Percentiles rank a stretch among this genome's conserved stretches.
phyloP scores from a whole-genome alignment of 179 eudicot species.

The Gypsophila paniculata region DNA sequence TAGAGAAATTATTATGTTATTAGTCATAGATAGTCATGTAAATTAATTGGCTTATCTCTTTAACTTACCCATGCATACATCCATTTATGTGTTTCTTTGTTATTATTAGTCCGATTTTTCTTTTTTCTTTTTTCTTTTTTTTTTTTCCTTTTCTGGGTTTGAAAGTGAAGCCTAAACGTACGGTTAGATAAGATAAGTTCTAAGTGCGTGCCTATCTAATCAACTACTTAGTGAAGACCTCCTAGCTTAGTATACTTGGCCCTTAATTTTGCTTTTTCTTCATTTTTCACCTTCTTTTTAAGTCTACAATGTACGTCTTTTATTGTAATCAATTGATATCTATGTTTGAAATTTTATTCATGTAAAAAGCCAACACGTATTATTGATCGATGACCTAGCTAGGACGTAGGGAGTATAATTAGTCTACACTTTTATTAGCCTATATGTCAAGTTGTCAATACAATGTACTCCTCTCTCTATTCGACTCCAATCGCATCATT shows the following conservation, averaged over 20 bases:
- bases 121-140: no score
- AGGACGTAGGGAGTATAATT: no score
- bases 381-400: no score
- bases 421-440: no score
- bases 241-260: background rate
- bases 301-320: no score
- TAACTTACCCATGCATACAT: background rate
- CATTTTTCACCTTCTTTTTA: no score
- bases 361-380: no score
- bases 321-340: no score
- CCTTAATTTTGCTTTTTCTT: background rate
- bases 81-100: slow-evolving; percentile 3
- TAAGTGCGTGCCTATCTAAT: slow-evolving; percentile 10
- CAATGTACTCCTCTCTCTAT: no score
- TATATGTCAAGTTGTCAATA: no score
- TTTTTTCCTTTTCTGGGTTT: slow-evolving; percentile 22
- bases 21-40: slow-evolving; percentile 3
- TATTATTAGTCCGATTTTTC: background rate
- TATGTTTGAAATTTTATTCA: no score
- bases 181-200: slow-evolving; percentile 7
- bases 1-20: background rate
- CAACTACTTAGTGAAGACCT: slow-evolving; percentile 2
- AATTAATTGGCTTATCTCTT: slow-evolving; percentile 28
- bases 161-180: slow-evolving; percentile 25
- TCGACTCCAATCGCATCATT: no score